Evolutionary conservation across 2,329 filamentous ascomycete species (phyloP).

Genomic region (Sordariomycetes sp.): DNA sequence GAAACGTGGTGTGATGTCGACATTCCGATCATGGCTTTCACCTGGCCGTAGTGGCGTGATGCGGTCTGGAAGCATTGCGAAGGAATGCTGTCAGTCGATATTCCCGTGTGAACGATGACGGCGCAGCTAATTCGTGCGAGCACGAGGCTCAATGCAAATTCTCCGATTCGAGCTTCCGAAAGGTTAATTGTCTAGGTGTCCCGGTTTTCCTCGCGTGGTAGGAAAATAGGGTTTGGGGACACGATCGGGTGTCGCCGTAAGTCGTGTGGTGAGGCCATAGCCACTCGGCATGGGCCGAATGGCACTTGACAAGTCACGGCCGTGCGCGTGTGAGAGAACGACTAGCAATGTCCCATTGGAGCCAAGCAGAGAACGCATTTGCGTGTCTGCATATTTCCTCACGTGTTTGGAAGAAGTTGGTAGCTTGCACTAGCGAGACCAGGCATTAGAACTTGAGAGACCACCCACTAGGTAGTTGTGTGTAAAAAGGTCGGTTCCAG

Average conservation of each 20-base stretch:
- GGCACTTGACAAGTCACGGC: no score
- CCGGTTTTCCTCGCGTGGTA: background rate
- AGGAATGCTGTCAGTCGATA: background rate
- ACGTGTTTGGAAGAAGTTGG: no score
- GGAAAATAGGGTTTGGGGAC: background rate
- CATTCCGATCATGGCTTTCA: background rate
- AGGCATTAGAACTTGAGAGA: no score
- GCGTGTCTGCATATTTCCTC: no score
- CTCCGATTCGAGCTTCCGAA: background rate
- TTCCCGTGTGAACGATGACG: no score
- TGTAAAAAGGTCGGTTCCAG: no score
- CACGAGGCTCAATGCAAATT: no score
- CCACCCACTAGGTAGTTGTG: no score
- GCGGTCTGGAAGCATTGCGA: background rate
- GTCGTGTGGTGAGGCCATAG: background rate
- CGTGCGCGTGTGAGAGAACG: no score
- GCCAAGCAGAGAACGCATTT: no score
- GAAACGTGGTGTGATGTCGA: slow-evolving; percentile 1
- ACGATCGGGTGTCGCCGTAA: background rate
- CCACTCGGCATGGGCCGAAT: background rate
- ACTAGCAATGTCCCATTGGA: background rate
- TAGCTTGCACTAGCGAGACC: no score
- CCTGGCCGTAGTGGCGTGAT: slow-evolving; percentile 1
- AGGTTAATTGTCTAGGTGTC: background rate
- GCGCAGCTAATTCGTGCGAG: no score